A percentile compares a stretch with the other conserved stretches of the same genome.
phyloP scores from a whole-genome alignment of 2,329 filamentous ascomycete genomes.

The Trichoderma simmonsii region DNA sequence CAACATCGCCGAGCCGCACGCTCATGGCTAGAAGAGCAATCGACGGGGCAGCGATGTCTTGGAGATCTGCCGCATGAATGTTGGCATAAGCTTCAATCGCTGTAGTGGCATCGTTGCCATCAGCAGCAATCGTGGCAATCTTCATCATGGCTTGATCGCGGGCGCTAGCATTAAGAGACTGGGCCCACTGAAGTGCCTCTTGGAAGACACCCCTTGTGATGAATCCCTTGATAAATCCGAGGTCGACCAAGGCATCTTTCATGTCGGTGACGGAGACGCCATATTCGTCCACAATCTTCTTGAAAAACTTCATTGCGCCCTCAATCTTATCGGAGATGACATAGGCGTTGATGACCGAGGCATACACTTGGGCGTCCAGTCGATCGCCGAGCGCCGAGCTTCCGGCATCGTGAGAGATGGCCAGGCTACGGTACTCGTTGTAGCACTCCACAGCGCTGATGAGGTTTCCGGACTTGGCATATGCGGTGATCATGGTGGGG shows the following conservation, averaged over 20 bases:
- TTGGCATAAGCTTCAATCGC: slow-evolving; percentile 65
- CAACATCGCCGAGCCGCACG: slow-evolving; percentile 76
- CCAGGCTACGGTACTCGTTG: slow-evolving; percentile 86
- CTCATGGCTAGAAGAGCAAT: slow-evolving; percentile 85
- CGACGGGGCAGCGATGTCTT: slow-evolving; percentile 56
- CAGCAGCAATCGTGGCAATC: slow-evolving; percentile 75
- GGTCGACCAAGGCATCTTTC: slow-evolving; percentile 66
- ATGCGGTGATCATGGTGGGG: slow-evolving; percentile 92
- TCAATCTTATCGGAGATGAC: slow-evolving; percentile 75
- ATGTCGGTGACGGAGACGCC: slow-evolving; percentile 58
- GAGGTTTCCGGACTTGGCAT: slow-evolving; percentile 76
- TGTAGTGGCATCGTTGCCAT: slow-evolving; percentile 66
- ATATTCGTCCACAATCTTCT: slow-evolving; percentile 68
- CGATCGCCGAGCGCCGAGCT: slow-evolving; percentile 65
- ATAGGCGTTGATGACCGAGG: slow-evolving; percentile 87
- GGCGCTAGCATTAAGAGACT: slow-evolving; percentile 57
- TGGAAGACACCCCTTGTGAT: slow-evolving; percentile 66
- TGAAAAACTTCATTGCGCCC: slow-evolving; percentile 80
- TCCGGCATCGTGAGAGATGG: slow-evolving; percentile 79
- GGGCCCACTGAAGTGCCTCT: slow-evolving; percentile 72
- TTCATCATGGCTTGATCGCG: slow-evolving; percentile 64
- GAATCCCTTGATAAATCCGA: slow-evolving; percentile 77
- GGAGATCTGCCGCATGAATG: slow-evolving; percentile 48
- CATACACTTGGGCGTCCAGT: slow-evolving; percentile 81
- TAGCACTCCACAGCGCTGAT: slow-evolving; percentile 90